These are phyloP conservation scores for Rubroboletus satanas DNA, from an alignment of 768 basidiomycete species.

Conservation along the genomic window DNA sequence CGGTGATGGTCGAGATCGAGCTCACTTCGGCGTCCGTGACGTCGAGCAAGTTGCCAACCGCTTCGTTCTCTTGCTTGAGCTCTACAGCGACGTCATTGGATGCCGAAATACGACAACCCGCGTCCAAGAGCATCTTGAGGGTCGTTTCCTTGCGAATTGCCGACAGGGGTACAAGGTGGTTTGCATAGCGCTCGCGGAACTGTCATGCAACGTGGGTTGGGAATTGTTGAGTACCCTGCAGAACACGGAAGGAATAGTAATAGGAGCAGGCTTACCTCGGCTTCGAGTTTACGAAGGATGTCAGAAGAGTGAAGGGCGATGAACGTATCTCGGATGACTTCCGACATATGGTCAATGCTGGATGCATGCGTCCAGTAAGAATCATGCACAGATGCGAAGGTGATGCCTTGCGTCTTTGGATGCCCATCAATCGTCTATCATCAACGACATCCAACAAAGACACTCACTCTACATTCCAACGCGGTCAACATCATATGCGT, in stretches of 20 bases:
- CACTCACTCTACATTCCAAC: constrained; percentile 74
- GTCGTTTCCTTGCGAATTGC: constrained; percentile 38
- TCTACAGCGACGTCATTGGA: constrained; percentile 38
- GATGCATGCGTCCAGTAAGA: constrained; percentile 98
- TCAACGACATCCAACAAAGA: background rate
- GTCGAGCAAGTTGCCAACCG: constrained; percentile 35
- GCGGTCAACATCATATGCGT: constrained; percentile 99
- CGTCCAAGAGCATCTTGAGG: constrained; percentile 38
- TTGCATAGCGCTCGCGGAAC: constrained; percentile 77
- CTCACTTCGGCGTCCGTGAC: constrained; percentile 36
- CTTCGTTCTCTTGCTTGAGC: constrained; percentile 12
- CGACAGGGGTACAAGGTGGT: constrained; percentile 60
- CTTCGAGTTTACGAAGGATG: constrained; percentile 65
- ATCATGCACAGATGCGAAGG: constrained; percentile 96
- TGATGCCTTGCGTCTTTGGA: constrained; percentile 61
- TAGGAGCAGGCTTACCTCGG: constrained; percentile 54
- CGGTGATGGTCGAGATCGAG: constrained; percentile 26
- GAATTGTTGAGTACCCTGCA: background rate
- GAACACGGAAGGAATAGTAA: background rate
- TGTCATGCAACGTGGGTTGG: constrained; percentile 21
- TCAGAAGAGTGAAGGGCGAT: constrained; percentile 88
- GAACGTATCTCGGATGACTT: constrained; percentile 88
- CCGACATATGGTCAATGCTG: constrained; percentile 84
- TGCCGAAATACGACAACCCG: constrained; percentile 45
- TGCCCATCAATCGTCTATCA: constrained; percentile 3